Evolutionary conservation across 306 rosid genomes (phyloP).

Genomic region (Canavalia gladiata): DNA sequence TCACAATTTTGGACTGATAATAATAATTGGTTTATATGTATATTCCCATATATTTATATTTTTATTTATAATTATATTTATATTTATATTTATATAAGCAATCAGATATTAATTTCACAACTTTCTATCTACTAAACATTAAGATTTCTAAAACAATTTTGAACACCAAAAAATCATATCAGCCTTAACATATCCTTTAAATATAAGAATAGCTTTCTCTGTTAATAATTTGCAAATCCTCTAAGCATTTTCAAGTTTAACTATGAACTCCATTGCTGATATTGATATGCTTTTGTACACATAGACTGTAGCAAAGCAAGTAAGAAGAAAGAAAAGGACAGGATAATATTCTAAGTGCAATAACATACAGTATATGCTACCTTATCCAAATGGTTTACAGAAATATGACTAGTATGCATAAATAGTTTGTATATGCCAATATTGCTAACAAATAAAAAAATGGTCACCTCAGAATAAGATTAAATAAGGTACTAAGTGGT

Average conservation of each 20-base stretch:
- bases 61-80: neutral
- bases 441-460: neutral
- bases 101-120: neutral
- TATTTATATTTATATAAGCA: neutral
- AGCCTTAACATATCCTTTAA: neutral
- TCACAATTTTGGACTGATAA: neutral
- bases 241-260: neutral
- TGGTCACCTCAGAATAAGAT: neutral
- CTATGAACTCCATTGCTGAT: neutral
- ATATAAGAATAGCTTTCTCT: neutral
- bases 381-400: neutral
- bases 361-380: neutral
- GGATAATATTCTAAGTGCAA: neutral
- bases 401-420: neutral
- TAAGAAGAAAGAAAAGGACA: no score
- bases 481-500: neutral
- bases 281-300: no score
- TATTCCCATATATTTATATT: neutral
- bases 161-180: neutral
- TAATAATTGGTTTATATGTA: neutral
- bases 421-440: neutral
- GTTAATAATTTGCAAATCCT: neutral
- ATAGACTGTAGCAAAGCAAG: no score
- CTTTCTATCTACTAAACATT: no score
- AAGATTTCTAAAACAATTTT: neutral